Conservation (phyloP, 352 stramenopile species). For the Phytophthora idaei region DNA sequence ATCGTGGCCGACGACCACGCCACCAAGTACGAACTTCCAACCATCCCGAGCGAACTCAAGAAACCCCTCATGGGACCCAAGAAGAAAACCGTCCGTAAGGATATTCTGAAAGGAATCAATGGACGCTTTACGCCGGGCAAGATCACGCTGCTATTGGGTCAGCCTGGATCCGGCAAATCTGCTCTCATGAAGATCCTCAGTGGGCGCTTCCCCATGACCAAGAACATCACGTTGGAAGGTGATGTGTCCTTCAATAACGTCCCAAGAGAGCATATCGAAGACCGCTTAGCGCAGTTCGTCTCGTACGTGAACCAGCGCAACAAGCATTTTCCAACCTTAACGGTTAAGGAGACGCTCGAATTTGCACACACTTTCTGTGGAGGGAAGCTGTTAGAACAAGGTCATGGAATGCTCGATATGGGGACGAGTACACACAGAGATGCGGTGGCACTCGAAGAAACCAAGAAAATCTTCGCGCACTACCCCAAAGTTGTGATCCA, state of each 20-base stretch:
- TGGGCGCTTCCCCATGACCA: constrained; percentile 22
- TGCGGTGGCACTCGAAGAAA: constrained; percentile 11
- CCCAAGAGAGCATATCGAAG: constrained; percentile 3
- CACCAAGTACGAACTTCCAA: constrained; percentile 20
- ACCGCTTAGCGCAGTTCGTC: constrained; percentile 37
- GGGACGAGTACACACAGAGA: constrained; percentile 28
- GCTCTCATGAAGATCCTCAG: constrained; percentile 39
- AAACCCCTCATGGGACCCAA: constrained; percentile 30
- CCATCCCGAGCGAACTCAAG: constrained; percentile 33
- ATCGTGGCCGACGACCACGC: constrained; percentile 16
- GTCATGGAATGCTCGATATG: constrained; percentile 34
- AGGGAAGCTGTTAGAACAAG: constrained; percentile 24
- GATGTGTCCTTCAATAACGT: constrained; percentile 18
- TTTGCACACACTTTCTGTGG: constrained; percentile 44
- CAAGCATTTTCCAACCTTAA: constrained; percentile 55
- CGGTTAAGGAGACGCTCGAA: constrained; percentile 55
- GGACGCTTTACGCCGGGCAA: constrained; percentile 18
- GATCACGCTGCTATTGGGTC: constrained; percentile 22
- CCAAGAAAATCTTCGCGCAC: constrained; percentile 22
- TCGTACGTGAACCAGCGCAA: constrained; percentile 55
- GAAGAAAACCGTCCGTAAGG: constrained; percentile 24
- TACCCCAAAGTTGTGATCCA: constrained; percentile 20
- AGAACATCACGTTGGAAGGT: constrained; percentile 19
- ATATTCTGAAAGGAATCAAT: constrained; percentile 21
- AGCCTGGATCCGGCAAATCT: constrained; percentile 22